Base-by-base conservation (phyloP, 2,329 filamentous ascomycete genomes). In the Tothia fuscella region DNA sequence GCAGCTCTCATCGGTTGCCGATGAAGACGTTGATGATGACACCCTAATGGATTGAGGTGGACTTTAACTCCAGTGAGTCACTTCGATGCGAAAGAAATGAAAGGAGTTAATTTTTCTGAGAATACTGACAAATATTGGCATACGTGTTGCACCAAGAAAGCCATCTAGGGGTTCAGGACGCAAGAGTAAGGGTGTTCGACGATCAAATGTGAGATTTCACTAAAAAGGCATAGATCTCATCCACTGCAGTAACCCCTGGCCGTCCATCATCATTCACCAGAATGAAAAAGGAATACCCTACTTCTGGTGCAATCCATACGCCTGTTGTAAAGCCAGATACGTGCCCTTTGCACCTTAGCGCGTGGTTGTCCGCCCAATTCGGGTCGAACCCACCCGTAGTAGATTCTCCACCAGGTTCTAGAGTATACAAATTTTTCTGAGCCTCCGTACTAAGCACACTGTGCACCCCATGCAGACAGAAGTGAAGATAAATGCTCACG, bases 221-320 rank as follows among this genome's bases (percentile, higher is more conserved):
- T n/a, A n/a, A n/a, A n/a, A n/a, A n/a, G n/a, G n/a, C n/a, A n/a
- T 38, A 10, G 10, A 40, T 17, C 38, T 32, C 38, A 21, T 40
- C 25, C 16, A 16, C 7, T 5, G 16, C 38, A 3, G 12, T 22
- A 19, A 26, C 38, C 4, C 25, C 26, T 5, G 22, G 6, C 14
- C 10, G 3, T 5, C 29, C 25, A 32, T 40, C 38, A 4, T 29
- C 12, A 32, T 40, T 40, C 17, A 31, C 38, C 13, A 22, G 16
- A 16, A 21, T 13, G 2, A 28, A 14, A 31, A 40, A 30, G 6
- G 16, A 24, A n/a, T n/a, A n/a, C n/a, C n/a, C n/a, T 20, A 24
- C 24, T 12, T 12, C 24, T 12, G 10, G 3, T 3, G 4, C 16
- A n/a, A 40, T 14, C 38, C 25, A 40, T 20, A 40, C 9, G 12